Base-by-base conservation (phyloP, 2,329 filamentous ascomycete genomes). In the Fusarium verticillioides region DNA sequence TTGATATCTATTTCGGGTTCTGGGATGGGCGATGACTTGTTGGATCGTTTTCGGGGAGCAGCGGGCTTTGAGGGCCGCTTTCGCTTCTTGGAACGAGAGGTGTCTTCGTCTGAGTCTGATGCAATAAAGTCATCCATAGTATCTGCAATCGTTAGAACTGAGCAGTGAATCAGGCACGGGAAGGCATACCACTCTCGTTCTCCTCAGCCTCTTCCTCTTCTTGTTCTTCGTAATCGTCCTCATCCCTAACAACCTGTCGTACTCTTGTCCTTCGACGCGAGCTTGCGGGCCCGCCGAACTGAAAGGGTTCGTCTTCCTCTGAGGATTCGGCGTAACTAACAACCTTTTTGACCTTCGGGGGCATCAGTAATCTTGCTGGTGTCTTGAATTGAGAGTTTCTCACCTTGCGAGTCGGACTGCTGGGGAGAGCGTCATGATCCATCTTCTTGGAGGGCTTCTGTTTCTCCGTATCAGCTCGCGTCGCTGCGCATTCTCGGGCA, bases 121-220 rank as follows among this genome's bases (percentile, higher is more conserved):
- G 93, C 95, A 30, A 98, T 87, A 78, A 98, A 98, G 80, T 97
- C 93, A 69, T 92, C 94, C 84, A 97, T 90, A 60, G 96, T 94
- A 83, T 87, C 85, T 89, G 54, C 4, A 15, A 13, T 21, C n/a
- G 58, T 77, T 43, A 75, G 72, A 23, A 37, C 28, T 21, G 28
- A 18, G 11, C 21, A 2, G 8, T 28, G 36, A 19, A 9, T 5
- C 3, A 34, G 19, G 13, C 28, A n/a, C 7, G 16, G 9, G 15
- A 5, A 16, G 32, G 53, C 70, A 44, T 82, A 91, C 88, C 89
- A 79, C 91, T 90, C n/a, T 90, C 88, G 49, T 89, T 87, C 67
- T 88, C 86, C 66, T 87, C 87, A 49, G 86, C 88, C 19, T 86
- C 88, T 8, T 90, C 90, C n/a, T 87, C 88, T 16, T 92, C 90